Conservation (phyloP, 352 stramenopile species). For the Phytophthora rubi region DNA sequence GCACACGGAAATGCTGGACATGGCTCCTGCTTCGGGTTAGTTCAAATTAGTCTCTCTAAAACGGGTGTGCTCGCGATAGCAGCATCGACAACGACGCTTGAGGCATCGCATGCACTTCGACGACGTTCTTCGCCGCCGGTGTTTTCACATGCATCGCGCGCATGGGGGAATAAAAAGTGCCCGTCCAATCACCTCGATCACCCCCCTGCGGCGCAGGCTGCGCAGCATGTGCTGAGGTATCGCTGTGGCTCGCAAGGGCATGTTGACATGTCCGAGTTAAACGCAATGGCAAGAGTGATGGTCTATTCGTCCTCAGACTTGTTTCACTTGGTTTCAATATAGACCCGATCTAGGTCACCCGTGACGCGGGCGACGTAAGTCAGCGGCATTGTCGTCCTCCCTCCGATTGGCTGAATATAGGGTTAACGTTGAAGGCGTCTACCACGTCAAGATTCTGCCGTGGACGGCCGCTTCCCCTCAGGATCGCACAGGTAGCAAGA, state of each 20-base stretch:
- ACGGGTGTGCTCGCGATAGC: no score
- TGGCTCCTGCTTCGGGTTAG: not conserved
- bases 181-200: constrained; percentile 41
- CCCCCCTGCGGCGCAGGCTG: not conserved
- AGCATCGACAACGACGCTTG: no score
- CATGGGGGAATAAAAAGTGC: constrained; percentile 25
- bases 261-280: constrained; percentile 14
- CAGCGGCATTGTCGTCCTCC: not conserved
- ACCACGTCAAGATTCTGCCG: constrained; percentile 7
- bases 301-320: constrained; percentile 1
- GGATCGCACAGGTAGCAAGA: constrained; percentile 5
- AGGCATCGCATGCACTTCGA: not conserved
- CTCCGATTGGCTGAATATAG: constrained; percentile 15
- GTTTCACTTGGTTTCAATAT: constrained; percentile 18
- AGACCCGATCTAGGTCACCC: not conserved
- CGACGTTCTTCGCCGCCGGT: not conserved
- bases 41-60: not conserved
- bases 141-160: constrained; percentile 20
- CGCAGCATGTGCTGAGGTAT: constrained; percentile 2
- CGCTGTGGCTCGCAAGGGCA: constrained; percentile 19
- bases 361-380: constrained; percentile 26
- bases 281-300: constrained; percentile 21
- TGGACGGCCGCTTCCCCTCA: constrained; percentile 15
- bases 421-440: constrained; percentile 26
- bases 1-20: not conserved